Percentiles rank a stretch among this genome's conserved stretches.
These are phyloP conservation scores for Saxispiralis lemnorum DNA, from an alignment of 495 filamentous ascomycete genomes.

Conservation along the genomic window DNA sequence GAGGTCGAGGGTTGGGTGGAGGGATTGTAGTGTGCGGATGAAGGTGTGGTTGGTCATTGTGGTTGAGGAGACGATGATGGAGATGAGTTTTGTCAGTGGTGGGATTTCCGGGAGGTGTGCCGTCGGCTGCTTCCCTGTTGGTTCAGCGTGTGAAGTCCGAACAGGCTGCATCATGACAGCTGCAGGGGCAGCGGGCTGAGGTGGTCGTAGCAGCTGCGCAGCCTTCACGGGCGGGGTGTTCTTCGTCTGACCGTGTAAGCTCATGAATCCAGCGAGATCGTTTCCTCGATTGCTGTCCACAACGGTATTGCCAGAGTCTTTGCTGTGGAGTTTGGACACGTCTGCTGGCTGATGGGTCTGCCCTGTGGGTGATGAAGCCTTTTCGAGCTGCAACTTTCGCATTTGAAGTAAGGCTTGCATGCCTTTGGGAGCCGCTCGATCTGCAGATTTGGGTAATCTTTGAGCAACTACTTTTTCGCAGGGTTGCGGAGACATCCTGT, in stretches of 20 bases:
- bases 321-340: too few species aligned
- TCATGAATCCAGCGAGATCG: too few species aligned
- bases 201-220: too few species aligned
- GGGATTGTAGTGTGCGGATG: slow-evolving; percentile 28
- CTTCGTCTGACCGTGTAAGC: too few species aligned
- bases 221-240: too few species aligned
- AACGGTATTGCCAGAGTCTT: background rate
- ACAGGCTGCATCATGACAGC: too few species aligned
- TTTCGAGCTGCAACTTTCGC: slow-evolving; percentile 19
- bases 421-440: slow-evolving; percentile 1
- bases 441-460: background rate
- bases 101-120: too few species aligned
- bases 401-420: slow-evolving; percentile 19
- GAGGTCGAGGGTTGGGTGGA: slow-evolving; percentile 35
- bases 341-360: background rate
- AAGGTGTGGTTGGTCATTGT: slow-evolving; percentile 30
- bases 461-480: too few species aligned
- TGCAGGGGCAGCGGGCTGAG: too few species aligned
- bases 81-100: slow-evolving; percentile 1
- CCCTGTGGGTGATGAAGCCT: too few species aligned
- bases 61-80: slow-evolving; percentile 33
- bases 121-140: too few species aligned
- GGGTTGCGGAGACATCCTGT: background rate
- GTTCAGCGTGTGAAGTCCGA: too few species aligned
- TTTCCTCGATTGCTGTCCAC: background rate